Conservation (phyloP, 257 asterid species). For the Galeopsis tetrahit region DNA sequence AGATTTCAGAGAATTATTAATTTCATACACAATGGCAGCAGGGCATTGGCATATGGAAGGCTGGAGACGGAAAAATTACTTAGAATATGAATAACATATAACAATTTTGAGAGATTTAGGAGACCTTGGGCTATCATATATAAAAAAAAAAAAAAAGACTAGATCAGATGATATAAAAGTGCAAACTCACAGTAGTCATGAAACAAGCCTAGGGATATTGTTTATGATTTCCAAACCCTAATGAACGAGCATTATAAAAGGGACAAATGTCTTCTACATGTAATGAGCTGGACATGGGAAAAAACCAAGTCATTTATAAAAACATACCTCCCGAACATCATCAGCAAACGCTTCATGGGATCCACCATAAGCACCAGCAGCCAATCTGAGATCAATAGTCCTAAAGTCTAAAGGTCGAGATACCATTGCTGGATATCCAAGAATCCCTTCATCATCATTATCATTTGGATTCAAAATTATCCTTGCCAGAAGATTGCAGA, state of each 20-base stretch:
- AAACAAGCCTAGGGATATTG: slow-evolving; percentile 15
- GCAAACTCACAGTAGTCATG: slow-evolving; percentile 20
- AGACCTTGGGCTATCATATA: slow-evolving; percentile 19
- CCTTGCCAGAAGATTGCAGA: slow-evolving; percentile 90
- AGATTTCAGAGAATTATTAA: slow-evolving; percentile 2
- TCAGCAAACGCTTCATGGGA: slow-evolving; percentile 87
- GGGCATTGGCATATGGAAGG: neutral
- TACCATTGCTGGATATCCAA: slow-evolving; percentile 92
- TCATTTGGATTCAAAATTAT: slow-evolving; percentile 69
- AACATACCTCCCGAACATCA: slow-evolving; percentile 89
- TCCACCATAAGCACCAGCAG: slow-evolving; percentile 89
- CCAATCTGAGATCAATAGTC: slow-evolving; percentile 89
- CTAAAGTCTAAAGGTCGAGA: slow-evolving; percentile 95
- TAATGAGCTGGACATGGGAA: slow-evolving; percentile 17
- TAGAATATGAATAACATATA: neutral
- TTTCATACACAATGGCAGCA: neutral
- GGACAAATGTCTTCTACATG: slow-evolving; percentile 17
- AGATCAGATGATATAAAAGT: neutral
- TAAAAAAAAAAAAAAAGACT: neutral
- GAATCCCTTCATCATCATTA: slow-evolving; percentile 78
- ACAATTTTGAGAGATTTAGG: slow-evolving; percentile 10
- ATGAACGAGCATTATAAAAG: neutral
- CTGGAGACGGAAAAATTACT: neutral
- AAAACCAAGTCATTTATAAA: slow-evolving; percentile 20
- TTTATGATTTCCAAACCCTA: slow-evolving; percentile 7